Conservation (phyloP, 495 filamentous ascomycete genomes). For the Neurospora pannonica region DNA sequence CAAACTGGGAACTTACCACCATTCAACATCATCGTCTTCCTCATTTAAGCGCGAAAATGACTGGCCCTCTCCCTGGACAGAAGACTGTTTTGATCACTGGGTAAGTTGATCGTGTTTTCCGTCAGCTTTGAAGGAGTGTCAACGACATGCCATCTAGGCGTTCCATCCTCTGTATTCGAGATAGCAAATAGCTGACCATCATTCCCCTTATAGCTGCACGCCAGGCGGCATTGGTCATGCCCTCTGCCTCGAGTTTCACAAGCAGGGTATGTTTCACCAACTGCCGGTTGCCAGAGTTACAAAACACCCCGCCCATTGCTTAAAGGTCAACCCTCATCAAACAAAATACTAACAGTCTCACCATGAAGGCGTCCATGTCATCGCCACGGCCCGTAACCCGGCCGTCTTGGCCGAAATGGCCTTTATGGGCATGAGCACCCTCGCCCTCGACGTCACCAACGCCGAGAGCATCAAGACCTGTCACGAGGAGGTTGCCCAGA, state of each 20-base stretch:
- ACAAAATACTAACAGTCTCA: not conserved
- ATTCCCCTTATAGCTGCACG: constrained; percentile 31
- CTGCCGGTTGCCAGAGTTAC: not conserved
- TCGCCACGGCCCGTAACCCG: constrained; percentile 43
- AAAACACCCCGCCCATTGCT: not conserved
- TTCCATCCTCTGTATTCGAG: not conserved
- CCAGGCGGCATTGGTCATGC: constrained; percentile 46
- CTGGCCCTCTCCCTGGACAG: constrained; percentile 26
- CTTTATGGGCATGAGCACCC: constrained; percentile 35
- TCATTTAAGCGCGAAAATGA: not conserved
- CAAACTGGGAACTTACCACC: not conserved
- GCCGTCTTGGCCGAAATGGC: constrained; percentile 36
- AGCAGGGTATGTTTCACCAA: constrained; percentile 24
- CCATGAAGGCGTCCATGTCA: constrained; percentile 38
- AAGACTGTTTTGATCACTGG: constrained; percentile 46
- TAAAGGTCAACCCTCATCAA: not conserved
- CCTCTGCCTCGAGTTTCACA: constrained; percentile 40
- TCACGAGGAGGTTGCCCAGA: constrained; percentile 33
- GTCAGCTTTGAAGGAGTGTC: not conserved
- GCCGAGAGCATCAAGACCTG: constrained; percentile 39
- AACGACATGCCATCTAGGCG: not conserved
- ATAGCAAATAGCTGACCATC: not conserved
- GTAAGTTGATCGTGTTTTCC: constrained; percentile 14
- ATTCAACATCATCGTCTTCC: not conserved
- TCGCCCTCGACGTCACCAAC: constrained; percentile 43